Base-by-base conservation (phyloP, 768 basidiomycete species). In the Hygrocybe coccinea region DNA sequence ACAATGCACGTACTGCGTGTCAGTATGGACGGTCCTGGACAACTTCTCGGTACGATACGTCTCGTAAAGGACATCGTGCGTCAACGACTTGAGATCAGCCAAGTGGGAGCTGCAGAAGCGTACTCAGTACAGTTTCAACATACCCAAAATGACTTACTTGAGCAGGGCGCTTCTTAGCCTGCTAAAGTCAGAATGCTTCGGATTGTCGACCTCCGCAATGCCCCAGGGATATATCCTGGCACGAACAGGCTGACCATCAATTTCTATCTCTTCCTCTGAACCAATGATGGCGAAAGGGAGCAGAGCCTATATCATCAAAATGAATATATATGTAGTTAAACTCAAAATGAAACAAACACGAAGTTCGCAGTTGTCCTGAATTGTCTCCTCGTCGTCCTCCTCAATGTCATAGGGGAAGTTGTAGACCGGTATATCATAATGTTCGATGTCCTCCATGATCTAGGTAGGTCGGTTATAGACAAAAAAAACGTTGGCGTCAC, bases 381-480 rank as follows among this genome's bases (percentile, higher is more conserved):
- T 91, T 3, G 97, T 99, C 65, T 98, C 97, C 66, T 97, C 95
- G 67, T 99, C 97, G 67, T 99, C 97, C 71, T 99, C 97, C 71
- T 99, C 97, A 6, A 95, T 87, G 62, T 98, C 97, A 69, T 97
- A 99, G 0, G 97, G 97, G 81, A 99, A 99, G 76, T 98, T 98
- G 79, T 98, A 98, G 38, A 98, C 88, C 4, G 97, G 97, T 63
- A 99, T 98, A 61, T 89, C 87, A 66, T 97, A 97, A 76, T 98
- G 83, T 65, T 97, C 95, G 63, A 99, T 99, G 68, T 99, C 97
- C 72, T 99, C 95, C 95, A 98, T 99, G 65, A 99, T 86, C 94
- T 97, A 61, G 1, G 11, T n/a, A 35, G 2, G 45, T n/a, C 8
- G 19, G 55, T n/a, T 52, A 4, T 47, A 19, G 56, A 38, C n/a